Evolutionary conservation across 2,329 filamentous ascomycete species (phyloP), one percentile per base, ranked within the genome.

Genomic region (Shiraia sp.): DNA sequence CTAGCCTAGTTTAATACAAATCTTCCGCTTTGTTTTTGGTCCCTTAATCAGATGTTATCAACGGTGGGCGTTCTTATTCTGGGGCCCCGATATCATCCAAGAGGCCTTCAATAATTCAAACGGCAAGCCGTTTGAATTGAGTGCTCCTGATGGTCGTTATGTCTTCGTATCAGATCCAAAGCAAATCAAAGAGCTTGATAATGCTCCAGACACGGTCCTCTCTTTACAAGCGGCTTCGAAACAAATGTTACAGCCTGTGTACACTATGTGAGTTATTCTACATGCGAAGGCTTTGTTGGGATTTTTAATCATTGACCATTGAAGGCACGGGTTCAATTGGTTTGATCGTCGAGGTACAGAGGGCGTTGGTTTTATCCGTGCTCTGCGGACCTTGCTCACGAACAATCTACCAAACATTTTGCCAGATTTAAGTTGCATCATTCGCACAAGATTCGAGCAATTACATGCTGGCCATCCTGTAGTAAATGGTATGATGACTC

Each of bases 291-390:
- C 4, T 22, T 8, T 22, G 19, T 5, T 22, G 4, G 4, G 8
- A 5, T 8, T 22, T 4, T 5, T 22, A 22, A 22, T 22, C 4
- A 8, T 22, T 8, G 19, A 8, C 19, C 19, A n/a, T n/a, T n/a
- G n/a, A 22, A 22, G 19, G 19, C 19, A 22, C 19, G 52, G 56
- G 6, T 65, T 66, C 45, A 57, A 67, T 28, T 68, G 64, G 64
- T 50, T 53, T 28, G 55, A 66, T 22, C 36, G 31, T 1, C 33
- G 59, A 17, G 61, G 62, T 4, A 53, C 43, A 7, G 62, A 65
- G 25, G 62, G 64, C 2, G 49, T 57, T 4, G 54, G 51, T 0
- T 63, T 66, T 16, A 40, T 62, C 9, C 36, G 49, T 1, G 44
- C 52, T 17, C 45, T 57, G 24, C 54, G 16, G 25, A 59, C 53